These are phyloP conservation scores for Fusarium foetens DNA, from an alignment of 2,329 filamentous ascomycete genomes.

Conservation along the genomic window DNA sequence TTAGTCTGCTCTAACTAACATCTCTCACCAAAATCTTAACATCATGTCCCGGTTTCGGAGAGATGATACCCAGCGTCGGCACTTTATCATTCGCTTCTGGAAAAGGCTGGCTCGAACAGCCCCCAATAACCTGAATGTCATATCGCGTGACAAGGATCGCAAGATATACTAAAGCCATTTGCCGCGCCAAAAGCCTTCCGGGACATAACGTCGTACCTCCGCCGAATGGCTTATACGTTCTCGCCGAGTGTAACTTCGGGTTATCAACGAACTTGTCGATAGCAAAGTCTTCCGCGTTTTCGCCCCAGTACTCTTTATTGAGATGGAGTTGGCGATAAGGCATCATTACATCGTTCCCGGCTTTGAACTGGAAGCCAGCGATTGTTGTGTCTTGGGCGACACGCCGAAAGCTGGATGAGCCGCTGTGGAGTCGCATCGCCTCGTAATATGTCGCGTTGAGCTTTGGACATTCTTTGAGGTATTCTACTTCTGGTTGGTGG, in stretches of 20 bases:
- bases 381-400: neutral
- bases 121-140: neutral
- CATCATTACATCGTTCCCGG: neutral
- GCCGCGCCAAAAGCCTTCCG: neutral
- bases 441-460: neutral
- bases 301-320: neutral
- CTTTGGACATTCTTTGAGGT: neutral
- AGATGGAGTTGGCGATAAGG: neutral
- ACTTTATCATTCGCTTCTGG: neutral
- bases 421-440: neutral
- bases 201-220: neutral
- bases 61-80: neutral
- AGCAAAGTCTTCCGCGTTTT: neutral
- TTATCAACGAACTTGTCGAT: neutral
- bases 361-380: neutral
- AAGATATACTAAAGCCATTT: neutral
- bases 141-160: neutral
- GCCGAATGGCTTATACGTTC: neutral
- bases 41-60: neutral
- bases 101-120: neutral
- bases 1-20: accelerated
- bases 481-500: neutral
- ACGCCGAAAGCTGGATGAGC: neutral
- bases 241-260: neutral
- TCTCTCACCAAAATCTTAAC: neutral